phyloP scores from a whole-genome alignment of 1,284 basidiomycete species.

The Vanrija sp. region DNA sequence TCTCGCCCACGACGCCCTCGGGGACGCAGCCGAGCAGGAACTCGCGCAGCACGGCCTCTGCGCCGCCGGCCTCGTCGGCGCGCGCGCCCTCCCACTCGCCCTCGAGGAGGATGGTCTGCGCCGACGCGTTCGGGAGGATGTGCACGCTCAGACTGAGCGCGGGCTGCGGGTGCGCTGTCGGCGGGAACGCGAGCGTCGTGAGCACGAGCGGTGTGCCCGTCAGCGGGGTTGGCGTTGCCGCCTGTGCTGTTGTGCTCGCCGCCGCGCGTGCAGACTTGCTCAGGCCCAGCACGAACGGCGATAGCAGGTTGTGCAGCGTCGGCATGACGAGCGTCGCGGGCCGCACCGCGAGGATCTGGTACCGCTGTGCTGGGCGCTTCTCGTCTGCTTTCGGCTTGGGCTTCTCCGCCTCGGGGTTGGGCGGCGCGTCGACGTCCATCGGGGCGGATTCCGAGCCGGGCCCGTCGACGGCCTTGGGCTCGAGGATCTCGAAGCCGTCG shows the following conservation, averaged over 20 bases:
- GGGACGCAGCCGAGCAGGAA: constrained; percentile 38
- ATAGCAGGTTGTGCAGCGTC: constrained; percentile 38
- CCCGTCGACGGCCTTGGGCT: constrained; percentile 7
- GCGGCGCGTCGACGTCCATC: neutral
- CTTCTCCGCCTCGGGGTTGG: neutral
- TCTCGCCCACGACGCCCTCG: constrained; percentile 21
- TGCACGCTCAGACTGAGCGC: constrained; percentile 29
- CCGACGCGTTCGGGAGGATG: constrained; percentile 26
- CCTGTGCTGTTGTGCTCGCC: constrained; percentile 33
- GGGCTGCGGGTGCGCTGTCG: constrained; percentile 20
- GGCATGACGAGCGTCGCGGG: constrained; percentile 31
- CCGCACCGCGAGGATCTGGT: constrained; percentile 30
- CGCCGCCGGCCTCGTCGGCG: neutral
- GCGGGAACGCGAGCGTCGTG: constrained; percentile 29
- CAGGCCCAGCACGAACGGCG: constrained; percentile 41
- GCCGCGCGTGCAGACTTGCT: constrained; percentile 39
- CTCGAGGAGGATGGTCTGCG: constrained; percentile 38
- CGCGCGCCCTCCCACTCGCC: constrained; percentile 27
- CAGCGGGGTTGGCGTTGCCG: constrained; percentile 31
- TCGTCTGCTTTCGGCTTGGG: neutral
- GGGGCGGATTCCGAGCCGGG: neutral
- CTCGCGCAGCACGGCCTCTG: constrained; percentile 18
- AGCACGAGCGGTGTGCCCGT: constrained; percentile 30
- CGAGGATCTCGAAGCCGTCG: constrained; percentile 35
- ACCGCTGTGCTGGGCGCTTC: constrained; percentile 3